phyloP scores from a whole-genome alignment of 1,284 basidiomycete genomes.

The Ustilago lituana region DNA sequence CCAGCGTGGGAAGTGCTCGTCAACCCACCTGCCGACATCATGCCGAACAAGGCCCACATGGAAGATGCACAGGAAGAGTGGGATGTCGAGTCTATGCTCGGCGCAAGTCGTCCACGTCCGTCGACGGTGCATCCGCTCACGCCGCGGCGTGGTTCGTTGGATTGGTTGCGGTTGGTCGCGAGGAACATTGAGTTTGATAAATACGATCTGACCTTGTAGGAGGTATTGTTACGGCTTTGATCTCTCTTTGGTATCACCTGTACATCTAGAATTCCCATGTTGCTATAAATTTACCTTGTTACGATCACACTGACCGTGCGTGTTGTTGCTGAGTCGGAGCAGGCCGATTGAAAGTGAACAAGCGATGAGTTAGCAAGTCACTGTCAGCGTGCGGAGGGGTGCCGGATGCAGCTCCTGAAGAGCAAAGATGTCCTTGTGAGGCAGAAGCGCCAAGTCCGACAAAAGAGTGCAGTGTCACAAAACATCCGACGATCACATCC shows the following conservation, averaged over 20 bases:
- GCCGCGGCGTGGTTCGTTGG: slow-evolving; percentile 28
- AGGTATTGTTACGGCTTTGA: not conserved
- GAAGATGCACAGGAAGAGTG: slow-evolving; percentile 31
- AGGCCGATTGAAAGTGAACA: too few relatives aligned
- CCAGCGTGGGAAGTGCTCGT: slow-evolving; percentile 36
- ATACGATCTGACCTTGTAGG: slow-evolving; percentile 28
- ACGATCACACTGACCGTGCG: too few relatives aligned
- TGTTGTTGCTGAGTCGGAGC: too few relatives aligned
- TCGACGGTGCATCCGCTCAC: slow-evolving; percentile 25
- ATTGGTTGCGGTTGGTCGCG: slow-evolving; percentile 33
- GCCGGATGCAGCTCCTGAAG: too few relatives aligned
- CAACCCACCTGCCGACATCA: slow-evolving; percentile 19
- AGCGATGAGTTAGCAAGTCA: too few relatives aligned
- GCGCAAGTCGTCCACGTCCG: slow-evolving; percentile 19
- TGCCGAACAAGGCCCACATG: slow-evolving; percentile 9
- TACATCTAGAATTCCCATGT: slow-evolving; percentile 7
- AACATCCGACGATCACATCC: not conserved
- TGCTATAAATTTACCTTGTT: not conserved
- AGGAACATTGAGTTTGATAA: slow-evolving; percentile 36
- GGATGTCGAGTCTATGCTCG: slow-evolving; percentile 39
- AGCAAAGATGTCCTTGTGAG: too few relatives aligned
- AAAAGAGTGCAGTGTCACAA: too few relatives aligned
- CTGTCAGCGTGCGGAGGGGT: not conserved
- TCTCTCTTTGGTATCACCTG: not conserved
- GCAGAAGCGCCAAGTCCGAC: too few relatives aligned